Conservation (phyloP, 805 yeast species). For the Starmerella powellii region DNA sequence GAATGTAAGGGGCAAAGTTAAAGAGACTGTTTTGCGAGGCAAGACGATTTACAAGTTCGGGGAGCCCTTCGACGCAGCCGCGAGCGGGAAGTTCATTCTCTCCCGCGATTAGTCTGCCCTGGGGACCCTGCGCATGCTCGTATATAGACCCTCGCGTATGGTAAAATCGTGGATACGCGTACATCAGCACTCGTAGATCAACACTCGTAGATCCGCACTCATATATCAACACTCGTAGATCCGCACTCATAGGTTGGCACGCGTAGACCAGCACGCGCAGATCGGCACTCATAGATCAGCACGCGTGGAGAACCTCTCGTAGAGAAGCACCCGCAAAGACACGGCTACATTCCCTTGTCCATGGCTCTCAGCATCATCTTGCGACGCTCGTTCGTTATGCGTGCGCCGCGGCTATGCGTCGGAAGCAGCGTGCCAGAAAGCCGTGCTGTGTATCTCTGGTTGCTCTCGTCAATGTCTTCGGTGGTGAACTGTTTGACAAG, state of each 20-base stretch:
- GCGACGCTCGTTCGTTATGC: constrained; percentile 22
- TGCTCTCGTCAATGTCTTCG: constrained; percentile 22
- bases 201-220: too few relatives aligned
- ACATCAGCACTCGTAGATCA: too few relatives aligned
- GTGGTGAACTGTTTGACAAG: constrained; percentile 13
- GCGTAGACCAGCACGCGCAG: too few relatives aligned
- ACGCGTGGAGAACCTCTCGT: too few relatives aligned
- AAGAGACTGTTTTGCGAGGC: constrained; percentile 74
- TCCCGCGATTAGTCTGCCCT: constrained; percentile 8
- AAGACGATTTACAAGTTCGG: constrained; percentile 41
- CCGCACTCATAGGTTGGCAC: too few relatives aligned
- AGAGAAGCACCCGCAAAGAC: neutral
- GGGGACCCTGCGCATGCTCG: too few relatives aligned
- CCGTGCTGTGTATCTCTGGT: constrained; percentile 21
- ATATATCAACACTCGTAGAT: too few relatives aligned
- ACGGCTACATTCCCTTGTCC: constrained; percentile 9
- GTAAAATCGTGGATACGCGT: too few relatives aligned
- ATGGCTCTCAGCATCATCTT: constrained; percentile 20
- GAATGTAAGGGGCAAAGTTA: constrained; percentile 56
- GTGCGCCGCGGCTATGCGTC: constrained; percentile 9
- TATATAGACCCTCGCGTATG: too few relatives aligned
- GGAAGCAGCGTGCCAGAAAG: constrained; percentile 22
- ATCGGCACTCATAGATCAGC: too few relatives aligned
- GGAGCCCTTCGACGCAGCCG: constrained; percentile 13
- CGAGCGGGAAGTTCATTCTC: constrained; percentile 20